Base-by-base conservation (phyloP, 306 rosid species). In the Prunus davidiana region DNA sequence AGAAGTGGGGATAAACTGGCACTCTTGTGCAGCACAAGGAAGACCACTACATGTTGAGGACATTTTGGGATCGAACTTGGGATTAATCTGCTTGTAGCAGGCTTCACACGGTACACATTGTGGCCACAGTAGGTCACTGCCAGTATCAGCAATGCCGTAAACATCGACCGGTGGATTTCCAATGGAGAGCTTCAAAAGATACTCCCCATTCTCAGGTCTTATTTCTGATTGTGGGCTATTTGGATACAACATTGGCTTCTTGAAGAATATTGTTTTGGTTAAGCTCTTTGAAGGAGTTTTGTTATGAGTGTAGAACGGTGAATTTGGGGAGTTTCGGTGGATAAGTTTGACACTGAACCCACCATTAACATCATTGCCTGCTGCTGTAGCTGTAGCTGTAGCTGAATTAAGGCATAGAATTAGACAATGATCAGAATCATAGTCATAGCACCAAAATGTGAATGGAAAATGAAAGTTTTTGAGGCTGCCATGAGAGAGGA, bases 141-240 rank as follows among this genome's bases (percentile, higher is more conserved):
- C 88, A 3, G 95, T 90, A 75, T 90, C 92, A 4, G 79, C 71
- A 72, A 82, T 71, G 27, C 81, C 88, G 73, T 88, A 90, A 13
- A 90, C 66, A 64, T 86, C 87, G 25, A 68, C 52, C 0, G 92
- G 88, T 8, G 95, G 90, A 8, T 85, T 80, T 78, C 90, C 90
- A 30, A 90, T 5, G 14, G 95, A 61, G 67, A 88, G 64, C 74
- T 88, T 88, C 82, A 90, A 77, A 75, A 82, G 83, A 64, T 82
- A 84, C 38, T 81, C 80, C 0, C 88, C 88, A 20, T 77, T 75
- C 72, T 12, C 5, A 5, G 11, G 66, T 61, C 66, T 61, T 13
- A 30, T 18, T 49, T 52, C 61, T 15, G 75, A 57, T 58, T 51
- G 63, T 1, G 69, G 32, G 2, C 45, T 18, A 3, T 73, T n/a